Evolutionary conservation across 2,329 filamentous ascomycete species (phyloP), one percentile per base, ranked within the genome.

Genomic region (Anthostomella pinea): DNA sequence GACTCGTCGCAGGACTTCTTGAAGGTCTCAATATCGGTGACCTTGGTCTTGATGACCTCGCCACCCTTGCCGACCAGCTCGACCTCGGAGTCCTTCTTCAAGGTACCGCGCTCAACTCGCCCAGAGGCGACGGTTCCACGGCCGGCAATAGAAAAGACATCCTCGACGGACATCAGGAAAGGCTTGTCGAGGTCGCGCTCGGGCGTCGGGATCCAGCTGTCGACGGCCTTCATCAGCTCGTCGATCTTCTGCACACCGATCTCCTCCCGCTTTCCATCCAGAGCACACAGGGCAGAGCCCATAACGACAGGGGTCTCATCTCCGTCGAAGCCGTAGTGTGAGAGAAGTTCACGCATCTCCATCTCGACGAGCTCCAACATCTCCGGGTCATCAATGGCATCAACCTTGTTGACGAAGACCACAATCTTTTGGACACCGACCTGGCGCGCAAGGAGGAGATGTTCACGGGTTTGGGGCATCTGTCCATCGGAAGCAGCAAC

Each of bases 341-440:
- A 80, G 43, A 98, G 84, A 38, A 98, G 83, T 73, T 98, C 93
- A 61, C 93, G 88, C 93, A 98, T 98, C 76, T 98, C 93, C 85
- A 98, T 95, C 80, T 98, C 93, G 64, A 98, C 93, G 42, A 98
- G 87, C 74, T 98, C 93, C 81, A 98, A 80, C 93, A 98, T 98
- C 72, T 98, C 93, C 46, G 87, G 86, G 74, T 98, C 93, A 56
- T 97, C 91, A 47, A 98, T 81, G 51, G 89, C 87, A 67, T 98
- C 93, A 64, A 97, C 79, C 80, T 98, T 98, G 86, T 98, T 98
- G 69, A 98, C 93, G 66, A 98, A 98, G 56, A 98, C 94, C 50
- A 98, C 93, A 53, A 97, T 91, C 71, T 83, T 88, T 77, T 97
- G 87, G 53, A 98, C 88, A 78, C 93, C 93, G 62, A 98, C 91